phyloP scores from a whole-genome alignment of 371 early-diverging fungal genomes.

The Circinella minor region DNA sequence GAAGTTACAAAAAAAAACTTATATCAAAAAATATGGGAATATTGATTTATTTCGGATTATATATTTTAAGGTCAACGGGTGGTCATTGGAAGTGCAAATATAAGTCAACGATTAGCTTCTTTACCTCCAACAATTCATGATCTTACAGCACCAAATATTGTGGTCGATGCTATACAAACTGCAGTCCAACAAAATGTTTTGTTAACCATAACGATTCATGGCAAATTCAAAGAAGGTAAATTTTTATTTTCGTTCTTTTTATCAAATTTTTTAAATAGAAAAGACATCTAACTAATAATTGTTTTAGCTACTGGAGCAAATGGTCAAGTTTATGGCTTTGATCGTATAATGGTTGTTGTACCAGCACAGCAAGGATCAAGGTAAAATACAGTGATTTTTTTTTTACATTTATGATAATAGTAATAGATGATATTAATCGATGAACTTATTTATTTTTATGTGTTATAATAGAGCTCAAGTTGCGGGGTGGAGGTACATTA shows the following conservation, averaged over 20 bases:
- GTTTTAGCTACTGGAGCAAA: conserved; percentile 22
- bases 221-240: conserved; percentile 57
- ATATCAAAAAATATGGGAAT: not conserved
- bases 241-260: not conserved
- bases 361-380: conserved; percentile 60
- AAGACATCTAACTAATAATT: not conserved
- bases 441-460: not conserved
- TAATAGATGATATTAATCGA: not conserved
- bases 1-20: not conserved
- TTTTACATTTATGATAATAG: not conserved
- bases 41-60: not conserved
- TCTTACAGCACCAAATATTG: conserved; percentile 45
- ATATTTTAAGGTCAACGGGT: conserved; percentile 12
- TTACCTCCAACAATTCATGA: conserved; percentile 58
- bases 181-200: conserved; percentile 33
- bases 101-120: conserved; percentile 41
- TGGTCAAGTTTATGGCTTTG: conserved; percentile 46
- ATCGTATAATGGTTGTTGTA: conserved; percentile 59
- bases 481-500: conserved; percentile 58
- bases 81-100: conserved; percentile 24
- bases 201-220: conserved; percentile 54
- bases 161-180: conserved; percentile 64
- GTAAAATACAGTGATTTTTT: conserved; percentile 13
- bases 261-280: not conserved
- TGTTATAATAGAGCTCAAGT: conserved; percentile 37